Percentiles rank a stretch among this genome's conserved stretches.
Evolutionary conservation across 1,284 basidiomycete species (phyloP).

Genomic region (Heterobasidion annosum): DNA sequence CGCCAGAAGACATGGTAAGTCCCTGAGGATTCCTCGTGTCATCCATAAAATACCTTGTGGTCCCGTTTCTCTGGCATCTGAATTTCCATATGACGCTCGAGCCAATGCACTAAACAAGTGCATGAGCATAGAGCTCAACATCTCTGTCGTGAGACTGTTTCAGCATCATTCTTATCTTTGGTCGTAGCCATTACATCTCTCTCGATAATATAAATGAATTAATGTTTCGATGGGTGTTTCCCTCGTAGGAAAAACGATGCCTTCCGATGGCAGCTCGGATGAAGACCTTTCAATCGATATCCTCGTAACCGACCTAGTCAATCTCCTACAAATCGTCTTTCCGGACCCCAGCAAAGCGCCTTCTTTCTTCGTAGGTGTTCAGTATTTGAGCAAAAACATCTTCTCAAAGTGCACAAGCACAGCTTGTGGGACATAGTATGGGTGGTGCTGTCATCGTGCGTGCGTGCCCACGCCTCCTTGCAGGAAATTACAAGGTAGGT

Average conservation of each 20-base stretch:
- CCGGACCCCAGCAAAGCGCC: conserved; percentile 57
- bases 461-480: conserved; percentile 58
- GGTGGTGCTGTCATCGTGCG: conserved; percentile 83
- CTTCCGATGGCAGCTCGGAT: conserved; percentile 30
- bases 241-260: conserved; percentile 51
- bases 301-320: conserved; percentile 65
- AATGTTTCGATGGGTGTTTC: not conserved
- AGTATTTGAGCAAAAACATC: not conserved
- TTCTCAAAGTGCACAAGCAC: conserved; percentile 4
- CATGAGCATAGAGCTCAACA: too few relatives aligned
- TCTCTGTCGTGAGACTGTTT: too few relatives aligned
- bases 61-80: too few relatives aligned
- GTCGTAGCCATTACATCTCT: too few relatives aligned
- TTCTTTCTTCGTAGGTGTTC: conserved; percentile 55
- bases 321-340: conserved; percentile 61
- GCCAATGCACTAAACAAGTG: too few relatives aligned
- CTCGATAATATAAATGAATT: not conserved
- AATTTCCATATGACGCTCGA: too few relatives aligned
- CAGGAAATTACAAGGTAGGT: conserved; percentile 59
- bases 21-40: not conserved
- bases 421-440: conserved; percentile 89
- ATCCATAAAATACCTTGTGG: too few relatives aligned
- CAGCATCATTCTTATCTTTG: too few relatives aligned
- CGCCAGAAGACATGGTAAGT: conserved; percentile 82
- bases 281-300: conserved; percentile 69